Evolutionary conservation across 768 basidiomycete species (phyloP), one percentile per base, ranked within the genome.

Genomic region (Termitomyces sp.): DNA sequence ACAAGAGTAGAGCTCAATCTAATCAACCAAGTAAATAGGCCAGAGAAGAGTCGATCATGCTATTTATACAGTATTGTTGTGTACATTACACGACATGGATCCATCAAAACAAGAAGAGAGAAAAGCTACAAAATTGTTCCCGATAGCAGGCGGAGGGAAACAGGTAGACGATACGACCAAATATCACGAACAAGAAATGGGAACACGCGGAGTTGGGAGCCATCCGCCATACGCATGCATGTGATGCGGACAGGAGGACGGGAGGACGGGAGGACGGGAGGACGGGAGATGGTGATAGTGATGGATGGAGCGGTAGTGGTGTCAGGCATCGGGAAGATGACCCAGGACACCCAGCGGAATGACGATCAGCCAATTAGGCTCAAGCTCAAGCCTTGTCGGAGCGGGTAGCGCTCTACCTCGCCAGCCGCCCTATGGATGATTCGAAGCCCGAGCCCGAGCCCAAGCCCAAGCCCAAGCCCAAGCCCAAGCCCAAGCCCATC

Each of bases 61-160:
- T 64, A 64, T 17, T 62, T 51, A 64, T 64, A 64, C 62, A 62
- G 53, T 47, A 46, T n/a, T 41, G 5, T 22, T 22, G 12, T 41
- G 19, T 47, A 32, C 30, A 14, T 11, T 41, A 64, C 53, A 63
- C 50, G 51, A 61, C 58, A 35, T 46, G 51, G 56, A 60, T 55
- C 53, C 55, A 52, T 53, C 55, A 57, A 59, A 57, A 35, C 55
- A 38, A 30, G 24, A 30, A 50, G 37, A 61, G 41, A 61, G 45
- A 51, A 61, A 46, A 56, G 49, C 52, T 56, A 55, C 53, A 60
- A 48, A 49, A 51, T 21, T 44, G 59, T 54, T 44, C 54, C 43
- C 50, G 22, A 42, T 41, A 19, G 26, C 30, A 41, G 41, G 38
- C 48, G 44, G 28, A 55, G 51, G 26, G 38, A 51, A 7, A 10